Evolutionary conservation across 2,329 filamentous ascomycete genomes (phyloP).

Genomic region (Byssochlamys sp.): DNA sequence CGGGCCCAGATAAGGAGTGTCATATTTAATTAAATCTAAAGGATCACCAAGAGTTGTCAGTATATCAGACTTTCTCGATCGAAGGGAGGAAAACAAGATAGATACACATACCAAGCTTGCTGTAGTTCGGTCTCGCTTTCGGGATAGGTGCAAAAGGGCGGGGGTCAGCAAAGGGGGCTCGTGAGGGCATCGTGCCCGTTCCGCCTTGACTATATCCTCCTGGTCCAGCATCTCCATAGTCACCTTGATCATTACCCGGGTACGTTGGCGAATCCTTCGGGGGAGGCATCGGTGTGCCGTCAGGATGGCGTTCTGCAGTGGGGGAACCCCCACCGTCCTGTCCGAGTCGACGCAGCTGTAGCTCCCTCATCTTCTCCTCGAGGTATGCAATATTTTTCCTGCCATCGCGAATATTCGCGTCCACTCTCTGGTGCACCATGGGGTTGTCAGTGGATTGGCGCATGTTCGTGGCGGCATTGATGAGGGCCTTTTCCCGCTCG

Average conservation of each 20-base stretch:
- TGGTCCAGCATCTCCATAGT: constrained; percentile 51
- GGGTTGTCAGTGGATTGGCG: constrained; percentile 92
- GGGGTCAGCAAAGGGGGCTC: constrained; percentile 67
- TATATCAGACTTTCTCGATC: neutral
- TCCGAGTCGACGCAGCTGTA: constrained; percentile 70
- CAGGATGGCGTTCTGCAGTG: constrained; percentile 39
- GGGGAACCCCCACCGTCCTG: constrained; percentile 34
- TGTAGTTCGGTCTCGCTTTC: constrained; percentile 78
- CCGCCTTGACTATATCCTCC: constrained; percentile 51
- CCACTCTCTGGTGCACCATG: constrained; percentile 76
- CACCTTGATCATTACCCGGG: constrained; percentile 46
- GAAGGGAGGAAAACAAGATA: neutral
- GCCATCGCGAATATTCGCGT: constrained; percentile 88
- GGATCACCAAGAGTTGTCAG: neutral
- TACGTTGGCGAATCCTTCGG: constrained; percentile 58
- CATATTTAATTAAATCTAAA: constrained; percentile 93
- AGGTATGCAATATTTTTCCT: constrained; percentile 91
- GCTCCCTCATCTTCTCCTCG: constrained; percentile 78
- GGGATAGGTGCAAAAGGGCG: constrained; percentile 59
- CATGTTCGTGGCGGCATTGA: constrained; percentile 90
- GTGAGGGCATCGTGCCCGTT: constrained; percentile 67
- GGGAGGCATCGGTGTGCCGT: constrained; percentile 54
- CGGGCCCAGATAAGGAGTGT: constrained; percentile 86
- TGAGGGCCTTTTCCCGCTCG: constrained; percentile 88
- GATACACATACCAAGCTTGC: constrained; percentile 69